phyloP scores from a whole-genome alignment of 2,329 filamentous ascomycete species.

The Tympanopsis confertula region DNA sequence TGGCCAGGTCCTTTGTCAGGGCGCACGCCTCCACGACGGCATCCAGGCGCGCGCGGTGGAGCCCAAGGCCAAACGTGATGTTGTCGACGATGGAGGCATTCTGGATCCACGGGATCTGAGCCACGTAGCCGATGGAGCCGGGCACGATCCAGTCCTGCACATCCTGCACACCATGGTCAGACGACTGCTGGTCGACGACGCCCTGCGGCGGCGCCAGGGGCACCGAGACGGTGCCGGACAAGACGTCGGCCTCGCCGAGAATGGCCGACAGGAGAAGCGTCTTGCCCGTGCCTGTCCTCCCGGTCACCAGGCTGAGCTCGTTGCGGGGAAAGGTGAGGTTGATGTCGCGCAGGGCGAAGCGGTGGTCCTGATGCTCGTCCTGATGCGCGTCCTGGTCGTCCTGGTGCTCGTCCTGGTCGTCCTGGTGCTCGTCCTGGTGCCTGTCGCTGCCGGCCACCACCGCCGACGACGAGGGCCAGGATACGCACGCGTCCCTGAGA shows the following conservation, averaged over 20 bases:
- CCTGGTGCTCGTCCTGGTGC: too few species aligned
- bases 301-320: not conserved
- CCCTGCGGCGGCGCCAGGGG: too few species aligned
- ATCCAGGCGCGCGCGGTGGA: slow-evolving; percentile 26
- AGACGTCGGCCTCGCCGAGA: not conserved
- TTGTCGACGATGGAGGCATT: slow-evolving; percentile 21
- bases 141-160: slow-evolving; percentile 56
- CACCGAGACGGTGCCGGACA: not conserved
- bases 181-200: too few species aligned
- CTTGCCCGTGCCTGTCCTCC: not conserved
- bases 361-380: too few species aligned
- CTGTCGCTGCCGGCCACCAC: too few species aligned
- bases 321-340: not conserved
- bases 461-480: not conserved
- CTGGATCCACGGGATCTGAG: slow-evolving; percentile 8
- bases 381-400: too few species aligned
- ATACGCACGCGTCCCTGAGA: not conserved
- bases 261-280: not conserved
- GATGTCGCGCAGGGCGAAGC: not conserved
- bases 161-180: too few species aligned
- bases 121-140: slow-evolving; percentile 64
- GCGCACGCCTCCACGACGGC: slow-evolving; percentile 33
- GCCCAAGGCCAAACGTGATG: slow-evolving; percentile 29
- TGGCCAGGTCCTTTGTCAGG: slow-evolving; percentile 27
- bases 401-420: too few species aligned